Base-by-base conservation (phyloP, 208 protist species). In the Leishmania mexicana region DNA sequence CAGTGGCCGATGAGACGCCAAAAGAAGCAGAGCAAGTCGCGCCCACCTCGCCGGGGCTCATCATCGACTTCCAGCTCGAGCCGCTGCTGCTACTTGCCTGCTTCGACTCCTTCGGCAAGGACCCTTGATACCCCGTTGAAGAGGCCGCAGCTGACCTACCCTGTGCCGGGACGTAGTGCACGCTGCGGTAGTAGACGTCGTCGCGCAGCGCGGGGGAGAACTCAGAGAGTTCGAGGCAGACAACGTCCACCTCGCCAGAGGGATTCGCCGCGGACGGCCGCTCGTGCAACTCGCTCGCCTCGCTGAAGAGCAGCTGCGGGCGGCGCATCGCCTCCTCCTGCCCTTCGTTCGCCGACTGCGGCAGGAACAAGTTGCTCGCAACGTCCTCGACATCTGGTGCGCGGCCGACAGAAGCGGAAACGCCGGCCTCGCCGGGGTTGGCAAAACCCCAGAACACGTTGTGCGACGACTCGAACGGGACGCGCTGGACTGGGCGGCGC, bases 141-240 rank as follows among this genome's bases (percentile, higher is more conserved):
- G 67, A 47, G 10, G 64, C 35, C 35, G 45, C 72, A 21, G 81
- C 70, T 35, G 38, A 58, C 10, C 42, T 78, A 2, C 68, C 58
- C n/a, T 57, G 73, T 49, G 42, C 72, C 24, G 84, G 80, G 11
- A 96, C 74, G 85, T 97, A 97, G 83, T 96, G 93, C 76, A 98
- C 86, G 79, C 95, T 98, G 75, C 95, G 93, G 80, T 94, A 98
- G 78, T 93, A 92, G 47, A 95, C 88, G 83, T 98, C 95, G 85
- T 96, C 89, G 1, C 87, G 86, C 47, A 88, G 76, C 51, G 51
- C 24, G 31, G 92, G 65, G 75, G 96, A 91, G 84, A 93, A 98
- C 84, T 98, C 93, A 70, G 89, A 86, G 45, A 98, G 83, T 85
- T 98, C 91, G 77, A 98, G 86, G 81, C 89, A 92, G 47, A 94